These are phyloP conservation scores for Aphanomyces euteiches DNA, from an alignment of 352 stramenopile species.

Conservation along the genomic window DNA sequence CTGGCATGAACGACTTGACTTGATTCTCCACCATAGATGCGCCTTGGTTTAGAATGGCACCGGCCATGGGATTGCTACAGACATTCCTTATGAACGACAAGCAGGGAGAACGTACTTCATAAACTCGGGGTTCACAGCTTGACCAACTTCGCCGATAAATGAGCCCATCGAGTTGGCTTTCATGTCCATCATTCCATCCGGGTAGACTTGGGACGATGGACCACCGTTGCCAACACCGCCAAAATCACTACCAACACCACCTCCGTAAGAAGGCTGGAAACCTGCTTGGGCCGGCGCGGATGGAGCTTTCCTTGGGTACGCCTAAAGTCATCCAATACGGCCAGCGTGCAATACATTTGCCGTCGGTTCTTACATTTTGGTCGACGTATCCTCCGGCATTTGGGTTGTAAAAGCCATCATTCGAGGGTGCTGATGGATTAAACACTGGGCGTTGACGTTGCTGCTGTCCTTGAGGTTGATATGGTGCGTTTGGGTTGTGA, in stretches of 20 bases:
- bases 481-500: constrained; percentile 49
- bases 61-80: constrained; percentile 79
- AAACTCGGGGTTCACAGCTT: constrained; percentile 65
- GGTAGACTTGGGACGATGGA: not conserved
- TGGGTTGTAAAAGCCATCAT: constrained; percentile 5
- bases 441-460: constrained; percentile 37
- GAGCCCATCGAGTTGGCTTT: constrained; percentile 51
- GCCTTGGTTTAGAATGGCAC: constrained; percentile 78
- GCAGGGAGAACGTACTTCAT: constrained; percentile 10
- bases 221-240: not conserved
- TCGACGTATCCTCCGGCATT: constrained; percentile 19
- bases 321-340: not conserved
- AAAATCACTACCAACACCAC: no score
- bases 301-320: not conserved
- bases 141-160: constrained; percentile 26
- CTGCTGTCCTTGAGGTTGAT: constrained; percentile 35
- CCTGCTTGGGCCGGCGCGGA: not conserved
- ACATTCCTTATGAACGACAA: constrained; percentile 9
- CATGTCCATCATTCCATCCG: constrained; percentile 9
- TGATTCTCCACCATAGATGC: constrained; percentile 81
- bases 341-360: not conserved
- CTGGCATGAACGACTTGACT: constrained; percentile 72
- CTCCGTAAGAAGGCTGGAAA: no score
- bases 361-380: constrained; percentile 34
- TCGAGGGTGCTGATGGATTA: constrained; percentile 18